Base-by-base conservation (phyloP, 768 basidiomycete species). In the Kwoniella mangroviensis region DNA sequence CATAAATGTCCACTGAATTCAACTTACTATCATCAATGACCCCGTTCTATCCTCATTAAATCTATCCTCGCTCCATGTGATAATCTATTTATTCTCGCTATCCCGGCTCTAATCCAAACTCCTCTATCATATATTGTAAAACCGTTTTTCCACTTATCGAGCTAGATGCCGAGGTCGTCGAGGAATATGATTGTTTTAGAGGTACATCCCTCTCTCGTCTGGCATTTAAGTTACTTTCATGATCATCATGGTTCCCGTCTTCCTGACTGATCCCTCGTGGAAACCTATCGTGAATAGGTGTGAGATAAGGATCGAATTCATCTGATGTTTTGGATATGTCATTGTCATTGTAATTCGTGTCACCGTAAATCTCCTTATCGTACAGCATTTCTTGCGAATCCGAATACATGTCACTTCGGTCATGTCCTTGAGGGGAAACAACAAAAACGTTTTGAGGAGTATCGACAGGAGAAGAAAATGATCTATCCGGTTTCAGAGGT, bases 51-150 rank as follows among this genome's bases (percentile, higher is more conserved):
- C 9, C 34, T 34, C 34, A 34, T 34, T 1, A 34, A 34, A 34
- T 34, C 60, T 45, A 34, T 42, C 43, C 43, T 34, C 34, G 9
- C 1, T 34, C 9, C 6, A 34, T 34, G 40, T 21, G 22, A 1
- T 21, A 1, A 15, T 15, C 45, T 13, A 49, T 49, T 15, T 0
- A 49, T 49, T 15, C 45, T 40, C 63, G 43, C 21, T n/a, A 40
- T 1, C 34, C 70, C 3, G 56, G 54, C 41, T 62, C 61, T 6
- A 77, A 63, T 11, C 75, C 75, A 41, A 77, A 74, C 52, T 74
- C 73, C 26, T 77, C 75, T 43, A 77, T 13, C 70, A 74, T 74
- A 7, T 65, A 40, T 43, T 74, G 65, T 28, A 77, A 40, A 3
- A 77, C 68, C 9, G 75, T 77, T 41, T 63, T 67, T n/a, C 58